Evolutionary conservation across 2,329 filamentous ascomycete species (phyloP), one percentile per base, ranked within the genome.

Genomic region (Colletotrichum camelliae): DNA sequence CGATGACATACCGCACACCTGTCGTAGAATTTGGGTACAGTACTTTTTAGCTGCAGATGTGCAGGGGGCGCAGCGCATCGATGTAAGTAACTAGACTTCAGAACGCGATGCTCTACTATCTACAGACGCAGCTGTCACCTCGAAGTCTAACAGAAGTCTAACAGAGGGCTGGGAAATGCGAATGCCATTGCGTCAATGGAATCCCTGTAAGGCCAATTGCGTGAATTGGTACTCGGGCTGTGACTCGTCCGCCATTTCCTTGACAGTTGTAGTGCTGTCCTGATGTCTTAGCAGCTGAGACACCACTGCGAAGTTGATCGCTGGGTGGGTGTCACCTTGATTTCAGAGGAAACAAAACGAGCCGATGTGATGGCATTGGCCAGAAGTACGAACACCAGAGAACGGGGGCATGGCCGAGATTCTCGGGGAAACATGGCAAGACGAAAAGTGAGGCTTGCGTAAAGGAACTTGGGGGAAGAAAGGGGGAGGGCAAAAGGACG

Each of bases 101-200:
- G n/a, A 21, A 13, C n/a, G 13, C 43, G 10, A 52, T 52, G 43
- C n/a, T 52, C n/a, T n/a, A n/a, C n/a, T n/a, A n/a, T n/a, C n/a
- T 0, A 21, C n/a, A 48, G 39, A 43, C 3, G 39, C 39, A 52
- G n/a, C 43, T 52, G 43, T 24, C 43, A 1, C n/a, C n/a, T 52
- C 43, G 43, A 52, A 52, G 43, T 52, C 43, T 21, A 52, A 52
- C 43, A 0, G 43, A 21, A 48, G 43, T 48, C 43, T 48, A 48
- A 52, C 43, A 52, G 0, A 52, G 0, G 0, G 43, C 43, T 52
- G 43, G 43, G 1, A 52, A 0, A 21, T 0, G n/a, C 43, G n/a
- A 48, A 0, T 52, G 10, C 1, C 1, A 52, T 21, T 52, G n/a
- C 43, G n/a, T 52, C 43, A 52, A 52, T 1, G n/a, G 43, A 12